Evolutionary conservation across 352 stramenopile genomes (phyloP).

Genomic region (Globisporangium echinulatum): DNA sequence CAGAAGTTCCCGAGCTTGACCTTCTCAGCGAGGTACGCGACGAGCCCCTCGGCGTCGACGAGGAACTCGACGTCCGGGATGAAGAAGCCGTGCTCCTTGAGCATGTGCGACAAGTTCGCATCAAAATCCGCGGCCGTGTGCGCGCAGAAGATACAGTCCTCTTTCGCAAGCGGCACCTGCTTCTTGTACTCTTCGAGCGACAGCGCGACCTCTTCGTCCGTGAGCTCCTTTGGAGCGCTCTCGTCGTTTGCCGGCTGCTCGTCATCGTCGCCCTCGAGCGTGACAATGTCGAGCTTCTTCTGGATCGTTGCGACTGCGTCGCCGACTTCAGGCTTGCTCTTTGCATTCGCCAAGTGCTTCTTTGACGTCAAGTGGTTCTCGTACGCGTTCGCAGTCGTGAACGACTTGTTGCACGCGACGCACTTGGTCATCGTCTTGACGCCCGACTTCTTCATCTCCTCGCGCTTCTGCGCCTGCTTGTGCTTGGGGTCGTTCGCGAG

Average conservation of each 20-base stretch:
- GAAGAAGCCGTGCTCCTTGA: slow-evolving; percentile 93
- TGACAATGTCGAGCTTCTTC: slow-evolving; percentile 54
- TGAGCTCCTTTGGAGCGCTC: slow-evolving; percentile 18
- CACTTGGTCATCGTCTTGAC: slow-evolving; percentile 79
- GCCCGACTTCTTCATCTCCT: slow-evolving; percentile 61
- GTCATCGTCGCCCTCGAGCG: slow-evolving; percentile 22
- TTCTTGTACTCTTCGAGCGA: slow-evolving; percentile 79
- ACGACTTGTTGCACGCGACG: slow-evolving; percentile 81
- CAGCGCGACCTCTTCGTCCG: slow-evolving; percentile 48
- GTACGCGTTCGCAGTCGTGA: slow-evolving; percentile 72
- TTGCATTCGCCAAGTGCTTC: slow-evolving; percentile 77
- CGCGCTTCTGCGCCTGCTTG: slow-evolving; percentile 60
- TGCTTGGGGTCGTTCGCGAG: slow-evolving; percentile 58
- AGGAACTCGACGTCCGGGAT: slow-evolving; percentile 93
- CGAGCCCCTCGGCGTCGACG: slow-evolving; percentile 83
- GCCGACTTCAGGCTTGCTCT: slow-evolving; percentile 50
- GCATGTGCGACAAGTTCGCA: slow-evolving; percentile 86
- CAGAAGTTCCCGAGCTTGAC: slow-evolving; percentile 93
- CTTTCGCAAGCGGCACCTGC: slow-evolving; percentile 57
- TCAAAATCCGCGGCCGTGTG: slow-evolving; percentile 59
- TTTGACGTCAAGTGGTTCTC: slow-evolving; percentile 85
- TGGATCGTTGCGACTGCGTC: slow-evolving; percentile 55
- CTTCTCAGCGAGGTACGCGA: slow-evolving; percentile 94
- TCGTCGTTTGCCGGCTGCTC: neutral
- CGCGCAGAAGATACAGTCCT: slow-evolving; percentile 83